phyloP scores from a whole-genome alignment of 257 asterid species.

The Scutellaria barbata region DNA sequence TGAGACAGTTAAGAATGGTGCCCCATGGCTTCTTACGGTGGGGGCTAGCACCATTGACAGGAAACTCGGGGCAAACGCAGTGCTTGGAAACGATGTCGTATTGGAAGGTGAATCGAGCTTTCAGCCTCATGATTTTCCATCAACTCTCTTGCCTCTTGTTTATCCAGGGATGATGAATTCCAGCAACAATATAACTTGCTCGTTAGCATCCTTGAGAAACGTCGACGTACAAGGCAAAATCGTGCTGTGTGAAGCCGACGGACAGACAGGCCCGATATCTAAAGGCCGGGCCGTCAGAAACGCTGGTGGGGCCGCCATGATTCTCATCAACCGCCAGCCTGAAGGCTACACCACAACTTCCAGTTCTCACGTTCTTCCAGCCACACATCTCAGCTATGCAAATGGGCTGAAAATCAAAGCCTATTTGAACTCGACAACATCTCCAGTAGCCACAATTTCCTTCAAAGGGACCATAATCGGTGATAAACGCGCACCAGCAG shows the following conservation, averaged over 20 bases:
- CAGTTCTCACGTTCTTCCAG: slow-evolving; percentile 25
- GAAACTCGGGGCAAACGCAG: slow-evolving; percentile 27
- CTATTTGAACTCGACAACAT: slow-evolving; percentile 16
- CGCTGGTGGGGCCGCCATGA: slow-evolving; percentile 37
- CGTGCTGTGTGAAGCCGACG: slow-evolving; percentile 33
- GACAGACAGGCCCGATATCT: neutral
- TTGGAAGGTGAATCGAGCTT: slow-evolving; percentile 26
- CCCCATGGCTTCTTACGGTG: slow-evolving; percentile 48
- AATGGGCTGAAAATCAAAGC: slow-evolving; percentile 22
- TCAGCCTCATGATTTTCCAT: neutral
- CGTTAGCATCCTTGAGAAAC: neutral
- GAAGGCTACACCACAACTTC: neutral
- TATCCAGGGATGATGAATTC: neutral
- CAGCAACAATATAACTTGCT: neutral
- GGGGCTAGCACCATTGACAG: slow-evolving; percentile 46
- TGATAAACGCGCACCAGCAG: slow-evolving; percentile 29
- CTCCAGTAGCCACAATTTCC: slow-evolving; percentile 19
- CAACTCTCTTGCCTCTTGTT: slow-evolving; percentile 30
- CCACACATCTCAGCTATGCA: slow-evolving; percentile 6
- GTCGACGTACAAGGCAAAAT: slow-evolving; percentile 32
- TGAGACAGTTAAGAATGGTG: slow-evolving; percentile 23
- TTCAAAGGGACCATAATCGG: slow-evolving; percentile 33
- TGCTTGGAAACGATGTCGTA: slow-evolving; percentile 28
- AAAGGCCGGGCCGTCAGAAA: slow-evolving; percentile 32
- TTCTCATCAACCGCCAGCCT: neutral